Conservation (phyloP, 441 rosid species). For the Populus hybrid region DNA sequence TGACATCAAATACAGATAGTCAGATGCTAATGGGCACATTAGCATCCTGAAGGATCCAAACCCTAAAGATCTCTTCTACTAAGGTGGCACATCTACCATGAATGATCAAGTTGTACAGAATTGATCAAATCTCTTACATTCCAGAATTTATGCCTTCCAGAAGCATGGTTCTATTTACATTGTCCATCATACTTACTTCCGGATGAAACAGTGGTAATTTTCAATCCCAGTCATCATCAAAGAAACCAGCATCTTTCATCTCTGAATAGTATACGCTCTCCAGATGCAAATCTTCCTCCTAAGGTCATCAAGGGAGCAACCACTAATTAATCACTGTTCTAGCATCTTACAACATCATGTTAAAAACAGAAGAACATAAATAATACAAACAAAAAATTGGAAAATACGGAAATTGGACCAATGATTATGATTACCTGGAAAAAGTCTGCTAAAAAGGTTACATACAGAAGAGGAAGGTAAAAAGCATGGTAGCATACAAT, state of each 20-base stretch:
- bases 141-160: neutral
- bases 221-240: constrained; percentile 82
- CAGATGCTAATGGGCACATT: neutral
- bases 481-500: constrained; percentile 77
- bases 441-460: constrained; percentile 85
- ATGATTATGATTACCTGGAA: constrained; percentile 59
- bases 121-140: neutral
- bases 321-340: neutral
- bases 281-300: constrained; percentile 83
- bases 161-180: constrained; percentile 33
- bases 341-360: neutral
- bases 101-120: neutral
- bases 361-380: neutral
- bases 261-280: constrained; percentile 90
- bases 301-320: constrained; percentile 18
- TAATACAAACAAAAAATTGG: neutral
- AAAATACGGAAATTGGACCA: neutral
- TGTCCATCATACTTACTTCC: neutral
- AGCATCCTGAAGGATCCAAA: neutral
- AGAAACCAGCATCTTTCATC: constrained; percentile 95
- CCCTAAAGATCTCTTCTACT: neutral
- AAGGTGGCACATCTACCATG: neutral
- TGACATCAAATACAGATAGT: neutral
- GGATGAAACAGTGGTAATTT: neutral
- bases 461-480: constrained; percentile 79